These are phyloP conservation scores for Sordariomycetes sp. DNA, from an alignment of 2,329 filamentous ascomycete genomes.

Conservation along the genomic window DNA sequence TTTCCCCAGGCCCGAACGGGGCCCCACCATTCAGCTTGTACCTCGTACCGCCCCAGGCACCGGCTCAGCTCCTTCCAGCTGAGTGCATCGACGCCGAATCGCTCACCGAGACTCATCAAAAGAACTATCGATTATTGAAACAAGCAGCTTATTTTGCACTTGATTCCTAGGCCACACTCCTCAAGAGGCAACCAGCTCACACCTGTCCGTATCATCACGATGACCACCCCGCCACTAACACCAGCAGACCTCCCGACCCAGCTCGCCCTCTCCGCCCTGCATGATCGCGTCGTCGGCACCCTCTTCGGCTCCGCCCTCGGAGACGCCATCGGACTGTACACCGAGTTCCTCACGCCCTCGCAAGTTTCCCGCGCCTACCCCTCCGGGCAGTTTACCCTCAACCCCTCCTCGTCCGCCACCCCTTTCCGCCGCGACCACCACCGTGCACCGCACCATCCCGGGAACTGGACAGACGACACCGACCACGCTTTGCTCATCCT, in stretches of 20 bases:
- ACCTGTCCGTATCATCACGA: too few species aligned
- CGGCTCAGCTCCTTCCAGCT: neutral
- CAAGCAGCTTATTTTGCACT: too few species aligned
- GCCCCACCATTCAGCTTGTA: too few species aligned
- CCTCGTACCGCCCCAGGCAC: neutral
- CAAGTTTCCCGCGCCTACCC: constrained; percentile 24
- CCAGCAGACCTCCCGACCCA: neutral
- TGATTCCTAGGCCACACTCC: too few species aligned
- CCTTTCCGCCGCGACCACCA: constrained; percentile 32
- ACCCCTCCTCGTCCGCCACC: constrained; percentile 22
- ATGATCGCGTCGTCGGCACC: constrained; percentile 29
- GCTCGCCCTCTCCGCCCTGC: constrained; percentile 10
- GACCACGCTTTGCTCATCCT: constrained; percentile 39
- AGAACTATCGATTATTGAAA: too few species aligned
- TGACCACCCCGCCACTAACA: too few species aligned
- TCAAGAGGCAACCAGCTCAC: too few species aligned
- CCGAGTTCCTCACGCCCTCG: constrained; percentile 33
- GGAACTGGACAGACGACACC: constrained; percentile 44
- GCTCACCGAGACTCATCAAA: too few species aligned
- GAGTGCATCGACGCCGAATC: too few species aligned
- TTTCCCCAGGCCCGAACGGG: too few species aligned
- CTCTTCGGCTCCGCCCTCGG: constrained; percentile 40
- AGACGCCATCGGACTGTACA: constrained; percentile 43
- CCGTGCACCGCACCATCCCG: constrained; percentile 25
- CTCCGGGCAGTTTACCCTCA: constrained; percentile 25